Evolutionary conservation across 169 alveolate genomes (phyloP), one percentile per base, ranked within the genome.

Genomic region (Theileria annulata): DNA sequence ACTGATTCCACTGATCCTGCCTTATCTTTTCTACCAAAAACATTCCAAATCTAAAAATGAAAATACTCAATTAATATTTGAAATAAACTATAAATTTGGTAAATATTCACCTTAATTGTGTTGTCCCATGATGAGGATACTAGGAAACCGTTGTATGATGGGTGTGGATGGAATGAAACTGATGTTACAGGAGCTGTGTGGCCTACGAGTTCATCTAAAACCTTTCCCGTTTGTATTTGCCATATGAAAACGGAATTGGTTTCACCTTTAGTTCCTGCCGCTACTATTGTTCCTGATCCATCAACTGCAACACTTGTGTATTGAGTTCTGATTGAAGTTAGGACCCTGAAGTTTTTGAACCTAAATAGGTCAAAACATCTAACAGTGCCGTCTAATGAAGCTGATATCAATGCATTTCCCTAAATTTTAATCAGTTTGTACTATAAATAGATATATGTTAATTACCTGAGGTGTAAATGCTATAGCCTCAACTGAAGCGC

Each of bases 361-460:
- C 98, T 92, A 56, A 95, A 91, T 68, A 96, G 90, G 77, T 98
- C 99, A 83, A 92, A 97, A 17, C 99, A 99, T 71, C 99, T 92
- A 15, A 98, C 97, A 13, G 99, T 96, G 15, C 99, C 99, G 87
- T 98, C 99, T 63, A 95, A 87, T 5, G 99, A 94, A 9, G 99
- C 95, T 0, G 99, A 92, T 48, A 98, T 77, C 31, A 98, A 83
- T 0, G 98, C 98, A 77, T 97, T 96, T 27, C 92, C 95, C 66
- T 27, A 19, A 78, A 59, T 37, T 56, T 35, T 19, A 37, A 59
- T 25, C 27, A 33, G 5, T 9, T 8, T 30, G 66, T 58, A 58
- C 13, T 25, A 25, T n/a, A 30, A 71, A n/a, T 2, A 0, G 3
- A 23, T 15, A 33, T 49, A 5, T 4, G 9, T 6, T 21, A 4